A percentile compares a stretch with the other conserved stretches of the same genome.
Evolutionary conservation across 2,329 filamentous ascomycete species (phyloP).

Genomic region (Penicillium sp.): DNA sequence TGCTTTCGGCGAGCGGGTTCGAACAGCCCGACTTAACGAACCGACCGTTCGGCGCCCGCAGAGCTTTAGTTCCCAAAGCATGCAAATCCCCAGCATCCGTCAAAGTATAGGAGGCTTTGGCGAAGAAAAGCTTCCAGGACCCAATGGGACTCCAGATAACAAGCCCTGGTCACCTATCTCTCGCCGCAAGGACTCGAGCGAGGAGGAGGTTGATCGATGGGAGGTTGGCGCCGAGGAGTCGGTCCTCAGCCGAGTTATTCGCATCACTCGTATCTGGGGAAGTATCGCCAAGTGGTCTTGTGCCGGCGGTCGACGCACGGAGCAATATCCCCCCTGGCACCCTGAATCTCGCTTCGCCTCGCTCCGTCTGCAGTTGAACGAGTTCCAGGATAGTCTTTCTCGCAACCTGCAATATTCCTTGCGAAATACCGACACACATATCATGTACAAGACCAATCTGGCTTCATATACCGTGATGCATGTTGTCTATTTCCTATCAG

Average conservation of each 20-base stretch:
- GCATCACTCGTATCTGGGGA: slow-evolving; percentile 56
- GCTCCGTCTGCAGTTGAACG: slow-evolving; percentile 48
- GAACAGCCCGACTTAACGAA: slow-evolving; percentile 51
- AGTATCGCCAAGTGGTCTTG: slow-evolving; percentile 57
- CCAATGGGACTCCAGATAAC: slow-evolving; percentile 34
- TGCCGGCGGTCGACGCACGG: slow-evolving; percentile 52
- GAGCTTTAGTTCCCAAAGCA: slow-evolving; percentile 43
- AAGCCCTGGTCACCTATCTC: slow-evolving; percentile 43
- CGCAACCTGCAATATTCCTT: slow-evolving; percentile 52
- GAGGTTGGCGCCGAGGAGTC: slow-evolving; percentile 56
- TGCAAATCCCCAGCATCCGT: slow-evolving; percentile 45
- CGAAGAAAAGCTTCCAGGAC: slow-evolving; percentile 39
- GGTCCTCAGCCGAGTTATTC: slow-evolving; percentile 56
- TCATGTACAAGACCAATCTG: slow-evolving; percentile 52
- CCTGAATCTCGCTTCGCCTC: slow-evolving; percentile 50
- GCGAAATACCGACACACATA: slow-evolving; percentile 56
- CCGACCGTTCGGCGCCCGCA: slow-evolving; percentile 39
- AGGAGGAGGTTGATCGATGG: slow-evolving; percentile 51
- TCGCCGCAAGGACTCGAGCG: slow-evolving; percentile 40
- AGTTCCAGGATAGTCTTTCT: slow-evolving; percentile 54
- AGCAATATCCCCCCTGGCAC: slow-evolving; percentile 56
- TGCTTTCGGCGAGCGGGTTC: slow-evolving; percentile 55
- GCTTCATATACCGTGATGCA: slow-evolving; percentile 58
- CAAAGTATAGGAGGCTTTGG: slow-evolving; percentile 40
- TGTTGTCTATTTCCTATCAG: slow-evolving; percentile 54